Base-by-base conservation (phyloP, 305 asterid genomes). In the Stenogyne calaminthoides region DNA sequence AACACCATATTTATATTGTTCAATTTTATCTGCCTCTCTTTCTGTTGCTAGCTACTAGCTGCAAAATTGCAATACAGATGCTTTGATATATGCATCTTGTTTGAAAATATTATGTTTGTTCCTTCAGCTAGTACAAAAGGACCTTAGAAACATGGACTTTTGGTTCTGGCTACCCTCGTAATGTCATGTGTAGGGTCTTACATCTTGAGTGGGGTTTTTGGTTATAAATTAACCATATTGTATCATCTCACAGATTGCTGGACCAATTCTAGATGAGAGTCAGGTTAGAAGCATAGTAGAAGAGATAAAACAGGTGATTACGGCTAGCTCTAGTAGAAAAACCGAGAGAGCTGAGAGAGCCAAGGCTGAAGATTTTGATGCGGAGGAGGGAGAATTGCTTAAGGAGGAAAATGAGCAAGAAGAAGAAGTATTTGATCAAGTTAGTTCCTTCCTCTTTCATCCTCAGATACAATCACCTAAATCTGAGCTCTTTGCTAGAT, bases 371-470 rank as follows among this genome's bases (percentile, higher is more conserved):
- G 98, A 92, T 78, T 92, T 92, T 75, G 98, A 92, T 78, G 97
- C 90, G 0, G 98, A 92, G 82, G 98, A 92, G 80, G 91, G 89
- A 65, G 97, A 91, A 85, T 72, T 89, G 82, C 96, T 93, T 62
- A 88, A 75, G 77, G 98, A 93, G 85, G 98, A 93, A 86, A 88
- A 93, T 59, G 98, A 91, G 83, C 98, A 89, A 83, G 98, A 93
- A 82, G 98, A 93, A 83, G 96, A 89, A 83, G 97, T 93, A 36
- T 93, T 93, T 83, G 97, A 91, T 75, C 95, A 93, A 89, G 98
- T 91, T 68, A 75, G 88, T 77, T 52, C 47, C 59, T 64, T 37
- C 22, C 34, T 27, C 37, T 70, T 73, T 56, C 40, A 62, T 34
- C 65, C 29, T 14, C 55, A 39, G 66, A 52, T 46, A 63, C 32